Evolutionary conservation across 2,329 filamentous ascomycete species (phyloP), one percentile per base, ranked within the genome.

Genomic region (Alternaria ventricosa): DNA sequence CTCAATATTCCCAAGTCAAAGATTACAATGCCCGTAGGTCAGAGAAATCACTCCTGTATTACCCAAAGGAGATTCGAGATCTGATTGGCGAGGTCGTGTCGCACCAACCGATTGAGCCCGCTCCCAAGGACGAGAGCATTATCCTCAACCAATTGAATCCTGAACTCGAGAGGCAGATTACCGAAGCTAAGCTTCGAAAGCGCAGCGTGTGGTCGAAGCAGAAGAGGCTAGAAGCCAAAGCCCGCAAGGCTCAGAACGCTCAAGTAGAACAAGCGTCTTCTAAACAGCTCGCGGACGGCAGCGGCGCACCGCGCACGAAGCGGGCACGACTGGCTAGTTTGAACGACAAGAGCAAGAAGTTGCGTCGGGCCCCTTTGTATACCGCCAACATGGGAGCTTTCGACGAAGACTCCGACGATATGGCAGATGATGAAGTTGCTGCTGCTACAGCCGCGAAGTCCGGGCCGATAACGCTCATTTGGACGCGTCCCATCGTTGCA

Each of bases 1-100:
- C 86, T 9, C 77, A 83, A n/a, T 66, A 66, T 20, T 72, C 77
- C 61, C 72, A 73, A 10, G 33, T 47, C 13, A 62, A 62, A 22
- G 60, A 59, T n/a, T 43, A 62, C 25, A 22, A 44, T 41, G 22
- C 47, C 15, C 55, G 60, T 25, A 36, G 58, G 15, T 62, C 60
- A 10, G 68, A 71, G 5, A 73, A 71, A n/a, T 71, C 71, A 13
- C 69, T 72, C 25, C 68, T 73, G 46, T 80, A 75, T 62, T 79
- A 71, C 49, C 79, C 79, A 4, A 67, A 74, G 12, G 72, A 75
- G 45, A 68, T 81, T 10, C 66, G 63, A 7, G 61, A 78, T 33
- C 65, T 77, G 20, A 65, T 76, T 12, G 65, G 66, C 5, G 71
- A 73, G 12, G 66, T 68, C 11, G 66, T 68, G 6, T 68, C 67